phyloP scores from a whole-genome alignment of 106 monocot genomes.

The Dendrobium nobile region DNA sequence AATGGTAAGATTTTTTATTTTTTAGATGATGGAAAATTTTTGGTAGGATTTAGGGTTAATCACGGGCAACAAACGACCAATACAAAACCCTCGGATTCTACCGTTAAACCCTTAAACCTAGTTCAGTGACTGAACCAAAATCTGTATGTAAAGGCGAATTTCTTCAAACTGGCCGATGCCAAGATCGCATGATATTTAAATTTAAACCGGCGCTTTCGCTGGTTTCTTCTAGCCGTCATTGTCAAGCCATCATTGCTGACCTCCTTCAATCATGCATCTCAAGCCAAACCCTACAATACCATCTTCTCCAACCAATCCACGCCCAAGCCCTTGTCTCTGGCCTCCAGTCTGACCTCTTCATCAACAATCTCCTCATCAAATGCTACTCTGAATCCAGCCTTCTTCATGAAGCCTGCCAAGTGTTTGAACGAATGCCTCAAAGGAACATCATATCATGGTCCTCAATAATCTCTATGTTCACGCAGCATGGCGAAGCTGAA shows the following conservation, averaged over 20 bases:
- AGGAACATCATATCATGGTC: conserved; percentile 74
- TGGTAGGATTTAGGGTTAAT: too few species aligned
- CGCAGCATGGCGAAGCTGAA: conserved; percentile 23
- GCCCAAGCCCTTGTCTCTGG: conserved; percentile 40
- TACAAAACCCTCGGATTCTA: too few species aligned
- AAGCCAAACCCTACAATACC: background rate
- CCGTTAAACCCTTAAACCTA: too few species aligned
- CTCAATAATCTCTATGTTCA: conserved; percentile 51
- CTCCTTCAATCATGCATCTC: conserved; percentile 51
- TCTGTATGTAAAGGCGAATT: too few species aligned
- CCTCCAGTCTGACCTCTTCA: conserved; percentile 32
- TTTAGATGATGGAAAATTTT: too few species aligned
- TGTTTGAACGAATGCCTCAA: conserved; percentile 75
- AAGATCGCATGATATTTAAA: background rate
- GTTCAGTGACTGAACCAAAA: too few species aligned
- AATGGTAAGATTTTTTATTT: too few species aligned
- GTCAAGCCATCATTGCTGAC: conserved; percentile 15
- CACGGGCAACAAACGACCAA: too few species aligned
- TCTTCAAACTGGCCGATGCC: too few species aligned
- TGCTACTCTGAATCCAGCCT: conserved; percentile 37
- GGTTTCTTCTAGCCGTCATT: background rate
- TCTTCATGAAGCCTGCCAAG: conserved; percentile 18
- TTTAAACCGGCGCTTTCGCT: background rate
- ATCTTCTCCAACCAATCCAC: conserved; percentile 29
- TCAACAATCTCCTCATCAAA: conserved; percentile 57